phyloP scores from a whole-genome alignment of 192 early-diverging fungal species.

The Powellomyces hirtus region DNA sequence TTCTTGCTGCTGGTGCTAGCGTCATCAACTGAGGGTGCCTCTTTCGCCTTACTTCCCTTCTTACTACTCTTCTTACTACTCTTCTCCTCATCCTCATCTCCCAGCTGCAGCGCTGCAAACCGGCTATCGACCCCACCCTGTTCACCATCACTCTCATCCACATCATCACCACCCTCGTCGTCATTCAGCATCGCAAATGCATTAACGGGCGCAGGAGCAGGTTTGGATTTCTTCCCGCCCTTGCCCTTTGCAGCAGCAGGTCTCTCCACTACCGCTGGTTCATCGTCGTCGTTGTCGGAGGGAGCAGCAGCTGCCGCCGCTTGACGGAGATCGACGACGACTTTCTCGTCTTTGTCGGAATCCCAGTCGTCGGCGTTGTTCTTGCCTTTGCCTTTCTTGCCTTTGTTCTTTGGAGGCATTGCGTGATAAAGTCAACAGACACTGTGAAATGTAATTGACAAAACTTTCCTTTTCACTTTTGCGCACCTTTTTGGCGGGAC shows the following conservation, averaged over 20 bases:
- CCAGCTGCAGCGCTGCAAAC: constrained; percentile 6
- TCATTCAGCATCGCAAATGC: constrained; percentile 21
- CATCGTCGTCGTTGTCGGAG: background rate
- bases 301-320: too few relatives aligned
- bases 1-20: too few relatives aligned
- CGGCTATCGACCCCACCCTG: background rate
- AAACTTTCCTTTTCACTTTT: too few relatives aligned
- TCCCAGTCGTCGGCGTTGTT: background rate
- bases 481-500: too few relatives aligned
- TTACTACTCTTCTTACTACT: constrained; percentile 13
- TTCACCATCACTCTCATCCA: constrained; percentile 4
- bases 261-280: background rate
- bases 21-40: background rate
- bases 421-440: background rate
- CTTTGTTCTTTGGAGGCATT: background rate
- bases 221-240: background rate
- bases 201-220: constrained; percentile 1
- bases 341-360: background rate
- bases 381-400: constrained; percentile 10
- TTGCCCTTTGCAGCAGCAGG: background rate
- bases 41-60: background rate
- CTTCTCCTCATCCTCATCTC: constrained; percentile 1
- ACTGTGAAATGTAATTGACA: background rate
- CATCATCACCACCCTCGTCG: constrained; percentile 10
- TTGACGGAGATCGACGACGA: background rate